These are phyloP conservation scores for Cornus controversa DNA, from an alignment of 148 eudicot genomes.

Conservation along the genomic window DNA sequence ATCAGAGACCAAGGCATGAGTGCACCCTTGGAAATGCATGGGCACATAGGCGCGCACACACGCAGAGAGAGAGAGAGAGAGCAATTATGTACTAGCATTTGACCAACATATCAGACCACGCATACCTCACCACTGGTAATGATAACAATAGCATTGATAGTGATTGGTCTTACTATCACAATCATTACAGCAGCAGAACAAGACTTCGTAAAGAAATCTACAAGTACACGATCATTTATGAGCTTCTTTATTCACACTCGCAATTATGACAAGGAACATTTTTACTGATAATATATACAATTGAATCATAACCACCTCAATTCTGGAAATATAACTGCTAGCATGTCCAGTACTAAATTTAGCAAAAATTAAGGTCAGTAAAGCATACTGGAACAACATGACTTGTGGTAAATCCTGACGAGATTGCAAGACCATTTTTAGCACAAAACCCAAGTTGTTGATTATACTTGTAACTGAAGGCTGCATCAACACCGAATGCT, in stretches of 20 bases:
- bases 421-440: constrained; percentile 73
- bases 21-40: no score
- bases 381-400: constrained; percentile 87
- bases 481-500: constrained; percentile 98
- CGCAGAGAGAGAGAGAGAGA: no score
- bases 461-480: constrained; percentile 89
- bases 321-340: not conserved
- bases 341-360: constrained; percentile 5
- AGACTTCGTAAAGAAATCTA: not conserved
- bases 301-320: not conserved
- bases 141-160: no score
- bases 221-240: no score
- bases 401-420: constrained; percentile 87
- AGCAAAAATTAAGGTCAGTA: not conserved
- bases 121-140: not conserved
- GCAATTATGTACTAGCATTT: not conserved
- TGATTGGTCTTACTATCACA: not conserved
- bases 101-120: not conserved
- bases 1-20: no score
- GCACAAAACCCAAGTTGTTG: constrained; percentile 76
- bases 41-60: not conserved
- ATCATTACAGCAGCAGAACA: not conserved
- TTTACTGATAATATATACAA: not conserved
- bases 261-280: not conserved
- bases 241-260: no score